Evolutionary conservation across 805 yeast genomes (phyloP).

Genomic region (Kodamaea sagamina): DNA sequence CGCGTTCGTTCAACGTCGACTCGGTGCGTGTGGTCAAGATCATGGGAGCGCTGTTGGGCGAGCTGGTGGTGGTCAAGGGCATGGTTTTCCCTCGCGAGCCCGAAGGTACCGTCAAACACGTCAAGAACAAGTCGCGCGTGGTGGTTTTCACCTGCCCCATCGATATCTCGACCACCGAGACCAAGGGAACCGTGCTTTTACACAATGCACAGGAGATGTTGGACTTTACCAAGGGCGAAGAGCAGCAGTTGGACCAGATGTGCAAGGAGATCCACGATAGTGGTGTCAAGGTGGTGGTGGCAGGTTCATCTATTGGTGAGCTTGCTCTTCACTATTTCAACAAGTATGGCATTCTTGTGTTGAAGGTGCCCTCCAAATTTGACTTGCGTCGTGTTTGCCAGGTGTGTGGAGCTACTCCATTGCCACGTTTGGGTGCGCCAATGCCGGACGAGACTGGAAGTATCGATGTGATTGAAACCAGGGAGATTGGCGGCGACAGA

Average conservation of each 20-base stretch:
- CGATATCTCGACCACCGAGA: slow-evolving; percentile 95
- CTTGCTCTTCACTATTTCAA: slow-evolving; percentile 90
- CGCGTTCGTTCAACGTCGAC: slow-evolving; percentile 80
- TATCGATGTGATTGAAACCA: slow-evolving; percentile 84
- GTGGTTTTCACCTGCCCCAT: slow-evolving; percentile 93
- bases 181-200: slow-evolving; percentile 93
- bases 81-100: slow-evolving; percentile 98
- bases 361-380: slow-evolving; percentile 90
- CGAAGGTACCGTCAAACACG: slow-evolving; percentile 81
- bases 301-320: slow-evolving; percentile 94
- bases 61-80: slow-evolving; percentile 84
- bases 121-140: slow-evolving; percentile 67
- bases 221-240: slow-evolving; percentile 95
- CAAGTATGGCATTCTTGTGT: slow-evolving; percentile 78
- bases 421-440: slow-evolving; percentile 93
- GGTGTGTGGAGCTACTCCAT: slow-evolving; percentile 96
- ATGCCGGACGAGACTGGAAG: slow-evolving; percentile 91
- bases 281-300: slow-evolving; percentile 85
- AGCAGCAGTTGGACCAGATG: slow-evolving; percentile 83
- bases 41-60: slow-evolving; percentile 82
- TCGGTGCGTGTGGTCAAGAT: slow-evolving; percentile 93
- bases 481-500: slow-evolving; percentile 96
- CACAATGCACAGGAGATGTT: slow-evolving; percentile 97
- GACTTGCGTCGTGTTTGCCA: slow-evolving; percentile 92
- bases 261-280: slow-evolving; percentile 80